Evolutionary conservation across 441 rosid species (phyloP).

Genomic region (Adansonia rubrostipa): DNA sequence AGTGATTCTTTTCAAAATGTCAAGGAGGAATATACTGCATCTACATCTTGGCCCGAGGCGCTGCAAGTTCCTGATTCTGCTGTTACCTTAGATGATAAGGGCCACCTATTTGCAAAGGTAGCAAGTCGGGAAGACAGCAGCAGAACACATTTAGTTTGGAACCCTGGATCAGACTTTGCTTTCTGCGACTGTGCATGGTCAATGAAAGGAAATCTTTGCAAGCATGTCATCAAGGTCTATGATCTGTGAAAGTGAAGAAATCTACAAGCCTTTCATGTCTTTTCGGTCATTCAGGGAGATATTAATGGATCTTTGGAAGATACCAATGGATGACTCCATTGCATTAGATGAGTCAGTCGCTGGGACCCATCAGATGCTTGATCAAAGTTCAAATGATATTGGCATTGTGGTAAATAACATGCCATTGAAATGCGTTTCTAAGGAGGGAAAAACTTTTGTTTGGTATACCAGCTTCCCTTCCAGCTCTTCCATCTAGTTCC

Average conservation of each 20-base stretch:
- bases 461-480: constrained; percentile 69
- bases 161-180: constrained; percentile 94
- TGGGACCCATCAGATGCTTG: constrained; percentile 74
- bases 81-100: constrained; percentile 55
- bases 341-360: constrained; percentile 72
- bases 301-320: constrained; percentile 55
- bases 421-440: constrained; percentile 81
- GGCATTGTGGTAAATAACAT: constrained; percentile 60
- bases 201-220: constrained; percentile 88
- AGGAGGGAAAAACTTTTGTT: constrained; percentile 72
- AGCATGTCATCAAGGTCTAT: constrained; percentile 86
- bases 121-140: constrained; percentile 63
- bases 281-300: constrained; percentile 64
- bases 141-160: constrained; percentile 65
- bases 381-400: constrained; percentile 62
- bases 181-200: constrained; percentile 95
- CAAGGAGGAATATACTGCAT: constrained; percentile 86
- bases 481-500: constrained; percentile 39
- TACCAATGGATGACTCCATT: constrained; percentile 77
- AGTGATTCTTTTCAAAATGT: constrained; percentile 85
- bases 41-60: constrained; percentile 95
- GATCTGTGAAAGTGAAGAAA: constrained; percentile 51
- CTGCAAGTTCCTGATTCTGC: constrained; percentile 74
- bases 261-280: constrained; percentile 66
- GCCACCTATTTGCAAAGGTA: constrained; percentile 63